Conservation (phyloP, 495 filamentous ascomycete species). For the Penicillium parvum region DNA sequence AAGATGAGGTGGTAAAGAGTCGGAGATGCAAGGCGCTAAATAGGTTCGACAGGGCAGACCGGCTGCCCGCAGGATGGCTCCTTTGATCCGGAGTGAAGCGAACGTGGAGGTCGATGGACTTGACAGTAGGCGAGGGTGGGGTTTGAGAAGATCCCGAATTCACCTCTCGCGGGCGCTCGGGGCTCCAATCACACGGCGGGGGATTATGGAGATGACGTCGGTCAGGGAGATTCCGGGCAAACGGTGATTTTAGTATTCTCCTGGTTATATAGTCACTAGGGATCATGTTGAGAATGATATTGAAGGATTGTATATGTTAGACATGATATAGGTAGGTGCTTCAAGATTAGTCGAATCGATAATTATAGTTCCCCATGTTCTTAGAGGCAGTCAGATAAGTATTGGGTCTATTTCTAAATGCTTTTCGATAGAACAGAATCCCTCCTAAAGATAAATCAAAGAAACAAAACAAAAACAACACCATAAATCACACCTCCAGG, state of each 20-base stretch:
- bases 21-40: not conserved
- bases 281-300: too few relatives aligned
- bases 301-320: too few relatives aligned
- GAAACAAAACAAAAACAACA: slow-evolving; percentile 5
- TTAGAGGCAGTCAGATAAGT: too few relatives aligned
- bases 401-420: slow-evolving; percentile 28
- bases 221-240: slow-evolving; percentile 17
- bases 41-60: not conserved
- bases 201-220: slow-evolving; percentile 27
- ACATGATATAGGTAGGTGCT: too few relatives aligned
- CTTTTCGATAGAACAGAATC: slow-evolving; percentile 22
- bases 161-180: slow-evolving; percentile 2
- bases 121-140: slow-evolving; percentile 2
- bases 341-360: too few relatives aligned
- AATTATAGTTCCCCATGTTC: too few relatives aligned
- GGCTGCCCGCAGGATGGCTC: not conserved
- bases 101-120: not conserved
- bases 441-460: slow-evolving; percentile 7
- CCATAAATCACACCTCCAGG: slow-evolving; percentile 25
- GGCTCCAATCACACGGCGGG: slow-evolving; percentile 19
- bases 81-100: not conserved
- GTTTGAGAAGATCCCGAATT: slow-evolving; percentile 17
- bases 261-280: too few relatives aligned
- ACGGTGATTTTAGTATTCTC: too few relatives aligned
- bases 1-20: not conserved